Percentiles rank a stretch among this genome's conserved stretches.
Evolutionary conservation across 441 rosid species (phyloP).

Genomic region (Gossypium davidsonii): DNA sequence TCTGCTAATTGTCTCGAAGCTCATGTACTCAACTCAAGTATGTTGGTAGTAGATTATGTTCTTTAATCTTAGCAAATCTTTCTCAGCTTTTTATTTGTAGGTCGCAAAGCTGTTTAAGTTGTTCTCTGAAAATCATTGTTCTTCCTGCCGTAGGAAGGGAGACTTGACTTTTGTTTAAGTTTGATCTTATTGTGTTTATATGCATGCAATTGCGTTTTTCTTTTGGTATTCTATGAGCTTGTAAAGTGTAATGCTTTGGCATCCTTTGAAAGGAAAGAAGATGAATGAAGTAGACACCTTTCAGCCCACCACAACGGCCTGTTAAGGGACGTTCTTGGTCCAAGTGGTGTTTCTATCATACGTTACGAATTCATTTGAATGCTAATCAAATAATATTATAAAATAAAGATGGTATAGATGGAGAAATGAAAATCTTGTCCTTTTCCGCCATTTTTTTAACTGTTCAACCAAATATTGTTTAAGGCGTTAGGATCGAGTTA

Average conservation of each 20-base stretch:
- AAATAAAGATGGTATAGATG: too few species aligned
- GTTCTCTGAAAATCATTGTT: slow-evolving; percentile 18
- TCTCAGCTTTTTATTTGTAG: slow-evolving; percentile 24
- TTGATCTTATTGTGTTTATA: slow-evolving; percentile 12
- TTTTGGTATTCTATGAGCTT: neutral
- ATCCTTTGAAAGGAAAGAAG: too few species aligned
- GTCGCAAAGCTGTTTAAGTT: slow-evolving; percentile 22
- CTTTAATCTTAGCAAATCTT: slow-evolving; percentile 24
- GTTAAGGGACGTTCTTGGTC: neutral
- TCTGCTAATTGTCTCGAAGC: slow-evolving; percentile 40
- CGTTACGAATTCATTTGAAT: too few species aligned
- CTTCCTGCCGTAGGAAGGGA: slow-evolving; percentile 18
- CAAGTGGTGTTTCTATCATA: neutral
- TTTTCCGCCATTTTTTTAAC: too few species aligned
- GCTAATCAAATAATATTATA: too few species aligned
- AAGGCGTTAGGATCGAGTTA: too few species aligned
- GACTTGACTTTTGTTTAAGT: slow-evolving; percentile 4
- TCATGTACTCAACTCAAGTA: slow-evolving; percentile 42
- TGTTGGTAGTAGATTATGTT: slow-evolving; percentile 25
- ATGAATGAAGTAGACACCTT: too few species aligned
- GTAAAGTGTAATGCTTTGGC: too few species aligned
- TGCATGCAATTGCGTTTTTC: slow-evolving; percentile 15
- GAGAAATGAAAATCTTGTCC: too few species aligned
- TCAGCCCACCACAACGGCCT: neutral
- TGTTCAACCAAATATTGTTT: too few species aligned